Conservation (phyloP, 2,329 filamentous ascomycete genomes). For the Aspergillus unguis region DNA sequence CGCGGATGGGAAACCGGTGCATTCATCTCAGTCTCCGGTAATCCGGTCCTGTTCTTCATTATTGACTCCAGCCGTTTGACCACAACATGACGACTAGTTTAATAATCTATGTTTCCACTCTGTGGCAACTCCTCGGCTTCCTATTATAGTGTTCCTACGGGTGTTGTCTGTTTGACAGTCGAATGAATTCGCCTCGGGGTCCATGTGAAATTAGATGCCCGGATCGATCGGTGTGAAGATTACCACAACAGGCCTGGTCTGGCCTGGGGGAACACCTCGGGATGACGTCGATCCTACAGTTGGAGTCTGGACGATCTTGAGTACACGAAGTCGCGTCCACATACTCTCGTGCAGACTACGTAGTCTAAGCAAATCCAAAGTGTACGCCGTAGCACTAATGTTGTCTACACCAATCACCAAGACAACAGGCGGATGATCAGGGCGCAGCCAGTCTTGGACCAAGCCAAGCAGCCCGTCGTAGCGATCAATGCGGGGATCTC, state of each 20-base stretch:
- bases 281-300: conserved; percentile 11
- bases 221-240: conserved; percentile 4
- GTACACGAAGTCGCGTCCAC: no score
- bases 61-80: background rate
- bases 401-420: background rate
- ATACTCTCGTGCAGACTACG: no score
- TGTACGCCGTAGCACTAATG: background rate
- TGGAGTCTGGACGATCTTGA: no score
- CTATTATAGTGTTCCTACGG: no score
- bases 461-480: background rate
- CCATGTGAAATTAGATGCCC: background rate
- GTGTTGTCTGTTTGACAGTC: no score
- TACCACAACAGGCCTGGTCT: conserved; percentile 7
- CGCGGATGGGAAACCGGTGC: conserved; percentile 12
- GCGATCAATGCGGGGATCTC: background rate
- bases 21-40: conserved; percentile 5
- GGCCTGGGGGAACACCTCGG: background rate
- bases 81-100: conserved; percentile 4
- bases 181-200: background rate
- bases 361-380: background rate
- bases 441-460: background rate
- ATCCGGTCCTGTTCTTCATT: background rate
- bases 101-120: background rate
- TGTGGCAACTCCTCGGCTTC: background rate
- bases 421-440: background rate